Percentiles rank a stretch among this genome's conserved stretches.
phyloP scores from a whole-genome alignment of 257 asterid species.

The Parsonsia alboflavescens region DNA sequence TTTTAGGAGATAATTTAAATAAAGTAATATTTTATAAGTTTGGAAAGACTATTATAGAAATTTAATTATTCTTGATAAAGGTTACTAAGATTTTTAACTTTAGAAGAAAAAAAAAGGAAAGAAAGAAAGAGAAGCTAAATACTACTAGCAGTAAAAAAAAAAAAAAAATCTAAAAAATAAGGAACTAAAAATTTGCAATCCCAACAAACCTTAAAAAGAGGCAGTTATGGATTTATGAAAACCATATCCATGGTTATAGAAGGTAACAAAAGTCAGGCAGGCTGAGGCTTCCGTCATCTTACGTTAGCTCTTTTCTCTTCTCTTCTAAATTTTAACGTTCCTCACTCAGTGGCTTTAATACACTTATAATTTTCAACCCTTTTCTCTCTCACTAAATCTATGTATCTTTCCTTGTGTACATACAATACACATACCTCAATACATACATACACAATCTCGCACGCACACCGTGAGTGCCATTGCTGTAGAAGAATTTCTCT shows the following conservation, averaged over 20 bases:
- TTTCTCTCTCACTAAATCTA: conserved; percentile 3
- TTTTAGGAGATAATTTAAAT: too few relatives aligned
- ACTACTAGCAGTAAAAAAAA: too few relatives aligned
- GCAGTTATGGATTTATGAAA: conserved; percentile 43
- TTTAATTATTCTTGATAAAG: too few relatives aligned
- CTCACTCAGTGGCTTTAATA: conserved; percentile 12
- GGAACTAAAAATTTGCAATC: conserved; percentile 32
- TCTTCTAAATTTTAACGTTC: conserved; percentile 19
- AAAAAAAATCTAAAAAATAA: neutral
- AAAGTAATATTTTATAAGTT: too few relatives aligned
- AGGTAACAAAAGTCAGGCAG: conserved; percentile 30
- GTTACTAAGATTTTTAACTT: too few relatives aligned
- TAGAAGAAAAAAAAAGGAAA: neutral
- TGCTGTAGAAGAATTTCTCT: neutral
- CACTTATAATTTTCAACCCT: conserved; percentile 10
- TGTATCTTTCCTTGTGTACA: too few relatives aligned
- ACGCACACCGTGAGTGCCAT: neutral
- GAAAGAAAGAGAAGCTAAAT: neutral
- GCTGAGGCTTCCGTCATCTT: conserved; percentile 28
- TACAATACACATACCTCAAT: neutral
- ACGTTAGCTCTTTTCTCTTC: conserved; percentile 21
- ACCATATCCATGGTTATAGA: conserved; percentile 35
- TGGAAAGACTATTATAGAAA: too few relatives aligned
- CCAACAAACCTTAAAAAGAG: conserved; percentile 39
- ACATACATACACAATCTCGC: too few relatives aligned